phyloP scores from a whole-genome alignment of 148 eudicot species.

The Hydrangea macrophylla region DNA sequence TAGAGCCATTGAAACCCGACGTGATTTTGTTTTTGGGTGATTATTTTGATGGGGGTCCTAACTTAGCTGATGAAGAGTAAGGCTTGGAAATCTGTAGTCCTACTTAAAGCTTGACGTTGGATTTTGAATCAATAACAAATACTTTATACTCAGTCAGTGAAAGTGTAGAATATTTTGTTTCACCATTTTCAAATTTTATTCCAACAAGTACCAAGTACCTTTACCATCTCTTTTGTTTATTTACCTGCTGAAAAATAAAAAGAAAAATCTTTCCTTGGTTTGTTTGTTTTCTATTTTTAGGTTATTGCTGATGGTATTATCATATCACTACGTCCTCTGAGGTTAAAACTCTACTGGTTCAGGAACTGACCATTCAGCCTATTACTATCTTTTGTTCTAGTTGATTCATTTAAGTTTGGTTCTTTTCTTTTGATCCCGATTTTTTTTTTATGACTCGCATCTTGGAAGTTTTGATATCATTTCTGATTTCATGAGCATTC shows the following conservation, averaged over 20 bases:
- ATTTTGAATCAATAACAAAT: background rate
- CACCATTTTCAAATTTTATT: background rate
- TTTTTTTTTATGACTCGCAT: background rate
- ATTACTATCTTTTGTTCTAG: background rate
- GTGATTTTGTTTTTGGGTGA: slow-evolving; percentile 82
- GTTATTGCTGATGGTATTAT: background rate
- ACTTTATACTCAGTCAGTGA: background rate
- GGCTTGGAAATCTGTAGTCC: slow-evolving; percentile 19
- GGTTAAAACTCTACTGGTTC: background rate
- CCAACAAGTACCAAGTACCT: too few species aligned
- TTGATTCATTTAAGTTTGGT: background rate
- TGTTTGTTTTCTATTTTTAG: background rate
- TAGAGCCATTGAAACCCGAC: slow-evolving; percentile 79
- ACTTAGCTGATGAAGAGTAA: slow-evolving; percentile 76
- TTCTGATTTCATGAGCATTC: background rate
- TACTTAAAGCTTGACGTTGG: background rate
- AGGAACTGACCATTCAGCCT: background rate
- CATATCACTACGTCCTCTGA: background rate
- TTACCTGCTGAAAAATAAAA: background rate
- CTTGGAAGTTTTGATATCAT: background rate
- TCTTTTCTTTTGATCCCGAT: background rate
- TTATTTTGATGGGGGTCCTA: slow-evolving; percentile 83
- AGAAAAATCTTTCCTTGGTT: background rate
- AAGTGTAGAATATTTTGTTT: background rate
- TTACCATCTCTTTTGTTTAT: background rate